These are phyloP conservation scores for Kazachstania taianensis DNA, from an alignment of 805 yeast species.

Conservation along the genomic window DNA sequence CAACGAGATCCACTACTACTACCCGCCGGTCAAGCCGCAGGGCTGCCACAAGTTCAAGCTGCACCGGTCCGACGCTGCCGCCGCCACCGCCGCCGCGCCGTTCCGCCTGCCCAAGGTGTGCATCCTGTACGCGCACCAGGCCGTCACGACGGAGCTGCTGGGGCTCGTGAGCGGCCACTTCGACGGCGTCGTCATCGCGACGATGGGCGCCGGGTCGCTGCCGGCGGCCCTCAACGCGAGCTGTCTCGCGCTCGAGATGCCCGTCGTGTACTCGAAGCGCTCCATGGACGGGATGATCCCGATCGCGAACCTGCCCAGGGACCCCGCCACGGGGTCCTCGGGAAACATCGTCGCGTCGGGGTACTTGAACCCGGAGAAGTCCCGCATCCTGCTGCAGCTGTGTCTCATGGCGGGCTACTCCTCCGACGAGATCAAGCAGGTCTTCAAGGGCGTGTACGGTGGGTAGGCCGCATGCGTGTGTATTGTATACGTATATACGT, in stretches of 20 bases:
- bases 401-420: conserved; percentile 37
- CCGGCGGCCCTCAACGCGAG: conserved; percentile 39
- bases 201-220: conserved; percentile 65
- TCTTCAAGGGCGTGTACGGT: conserved; percentile 46
- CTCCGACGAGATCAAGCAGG: conserved; percentile 32
- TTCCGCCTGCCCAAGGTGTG: conserved; percentile 32
- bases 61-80: conserved; percentile 13
- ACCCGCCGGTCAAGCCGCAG: conserved; percentile 50
- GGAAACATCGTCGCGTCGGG: conserved; percentile 51
- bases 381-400: conserved; percentile 47
- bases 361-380: conserved; percentile 55
- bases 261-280: conserved; percentile 55
- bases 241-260: conserved; percentile 35
- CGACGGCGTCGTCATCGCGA: conserved; percentile 53
- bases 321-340: conserved; percentile 27
- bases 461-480: conserved; percentile 26
- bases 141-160: conserved; percentile 41
- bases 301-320: conserved; percentile 33
- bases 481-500: too few species aligned
- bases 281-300: conserved; percentile 68
- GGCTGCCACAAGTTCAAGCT: conserved; percentile 38
- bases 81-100: neutral
- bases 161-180: conserved; percentile 38
- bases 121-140: conserved; percentile 54
- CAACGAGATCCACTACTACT: conserved; percentile 53